A percentile compares a stretch with the other conserved stretches of the same genome.
Evolutionary conservation across 192 early-diverging fungal genomes (phyloP).

Genomic region (Mortierella alpina): DNA sequence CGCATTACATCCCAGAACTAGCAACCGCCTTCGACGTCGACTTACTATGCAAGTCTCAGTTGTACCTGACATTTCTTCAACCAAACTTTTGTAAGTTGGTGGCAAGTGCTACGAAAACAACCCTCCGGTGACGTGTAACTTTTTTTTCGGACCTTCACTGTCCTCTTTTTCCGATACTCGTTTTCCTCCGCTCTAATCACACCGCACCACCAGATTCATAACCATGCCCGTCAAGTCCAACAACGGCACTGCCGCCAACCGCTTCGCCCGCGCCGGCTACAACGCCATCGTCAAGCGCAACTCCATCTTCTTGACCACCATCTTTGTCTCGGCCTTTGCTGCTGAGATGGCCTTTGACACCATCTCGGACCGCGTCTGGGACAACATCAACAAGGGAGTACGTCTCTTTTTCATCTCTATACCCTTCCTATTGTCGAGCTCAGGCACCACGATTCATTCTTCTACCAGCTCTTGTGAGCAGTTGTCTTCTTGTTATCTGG

Average conservation of each 20-base stretch:
- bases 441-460: not conserved
- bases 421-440: not conserved
- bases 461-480: not conserved
- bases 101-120: too few species aligned
- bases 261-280: conserved; percentile 60
- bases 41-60: too few species aligned
- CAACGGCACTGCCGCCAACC: conserved; percentile 51
- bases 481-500: not conserved
- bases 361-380: conserved; percentile 70
- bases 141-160: not conserved
- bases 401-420: conserved; percentile 42
- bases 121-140: too few species aligned
- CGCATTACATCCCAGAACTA: too few species aligned
- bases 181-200: not conserved
- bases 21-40: too few species aligned
- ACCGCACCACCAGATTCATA: not conserved
- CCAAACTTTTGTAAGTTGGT: too few species aligned
- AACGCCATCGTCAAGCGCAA: conserved; percentile 77
- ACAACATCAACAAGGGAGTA: conserved; percentile 82
- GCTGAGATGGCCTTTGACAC: conserved; percentile 80
- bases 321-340: conserved; percentile 76
- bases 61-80: too few species aligned
- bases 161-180: not conserved
- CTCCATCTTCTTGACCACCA: conserved; percentile 74
- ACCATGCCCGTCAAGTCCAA: conserved; percentile 53